Conservation (phyloP, 78 protist genomes). For the Corallochytrium limacisporum region DNA sequence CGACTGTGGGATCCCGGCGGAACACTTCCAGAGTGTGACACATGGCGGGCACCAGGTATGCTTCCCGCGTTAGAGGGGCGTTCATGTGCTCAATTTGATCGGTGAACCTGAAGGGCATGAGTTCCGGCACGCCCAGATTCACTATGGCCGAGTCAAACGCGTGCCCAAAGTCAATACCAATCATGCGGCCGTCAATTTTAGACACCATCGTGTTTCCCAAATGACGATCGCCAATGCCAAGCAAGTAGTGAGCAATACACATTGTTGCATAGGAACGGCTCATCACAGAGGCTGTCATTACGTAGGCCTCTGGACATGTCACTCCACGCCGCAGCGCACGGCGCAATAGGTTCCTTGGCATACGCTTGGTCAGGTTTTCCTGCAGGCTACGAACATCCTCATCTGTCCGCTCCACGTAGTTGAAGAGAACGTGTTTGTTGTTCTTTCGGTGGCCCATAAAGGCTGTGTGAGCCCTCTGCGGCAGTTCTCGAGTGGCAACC, state of each 20-base stretch:
- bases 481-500: too few species aligned
- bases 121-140: constrained; percentile 75
- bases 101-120: constrained; percentile 85
- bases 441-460: too few species aligned
- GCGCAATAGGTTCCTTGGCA: too few species aligned
- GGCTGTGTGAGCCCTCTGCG: too few species aligned
- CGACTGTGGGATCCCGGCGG: not conserved
- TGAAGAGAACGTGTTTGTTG: too few species aligned
- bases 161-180: constrained; percentile 94
- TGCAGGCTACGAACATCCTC: too few species aligned
- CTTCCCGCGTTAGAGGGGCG: constrained; percentile 54
- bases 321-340: too few species aligned
- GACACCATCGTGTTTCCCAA: constrained; percentile 65
- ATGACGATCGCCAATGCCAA: constrained; percentile 91
- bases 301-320: too few species aligned
- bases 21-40: constrained; percentile 41
- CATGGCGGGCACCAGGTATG: constrained; percentile 47
- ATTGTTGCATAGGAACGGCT: constrained; percentile 51
- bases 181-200: constrained; percentile 36
- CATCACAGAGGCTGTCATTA: too few species aligned
- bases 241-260: constrained; percentile 42
- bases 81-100: constrained; percentile 38
- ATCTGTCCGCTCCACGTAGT: too few species aligned
- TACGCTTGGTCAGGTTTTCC: too few species aligned
- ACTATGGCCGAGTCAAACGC: constrained; percentile 85